Evolutionary conservation across 345 rosid species (phyloP), one percentile per base, ranked within the genome.

Genomic region (Melaleuca alternifolia): DNA sequence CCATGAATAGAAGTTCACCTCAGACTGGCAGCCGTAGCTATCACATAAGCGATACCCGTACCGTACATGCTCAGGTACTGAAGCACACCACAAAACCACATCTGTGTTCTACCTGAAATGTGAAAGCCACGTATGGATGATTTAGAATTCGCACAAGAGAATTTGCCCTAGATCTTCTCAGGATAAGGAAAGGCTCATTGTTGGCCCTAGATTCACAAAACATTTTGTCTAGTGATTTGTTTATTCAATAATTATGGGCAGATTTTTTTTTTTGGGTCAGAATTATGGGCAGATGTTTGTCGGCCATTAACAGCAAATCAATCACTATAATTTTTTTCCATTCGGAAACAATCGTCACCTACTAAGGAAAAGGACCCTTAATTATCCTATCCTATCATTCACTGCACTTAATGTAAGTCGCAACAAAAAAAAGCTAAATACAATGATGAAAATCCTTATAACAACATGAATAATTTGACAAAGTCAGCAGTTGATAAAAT

Each of bases 31-130:
- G 98, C 88, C 79, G 95, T 89, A 14, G 96, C 93, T 84, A 94
- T 91, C 86, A 93, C 94, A 91, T 93, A 95, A 50, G 94, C 98
- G 84, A 94, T 48, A 50, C 52, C 91, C 79, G 87, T 85, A 85
- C 93, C 96, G 53, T 90, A 86, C 59, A 94, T 85, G 87, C 86
- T 86, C 88, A 90, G 56, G 85, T 94, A 87, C 87, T 92, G 95
- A 88, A 94, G 92, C 23, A 89, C 88, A 75, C 93, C 93, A 88
- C 99, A 96, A 23, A 91, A 10, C 94, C 91, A 90, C 89, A 89
- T 89, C 85, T 86, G 88, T 41, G 79, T 91, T 85, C 77, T 85
- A 41, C 95, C 97, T 93, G 93, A 91, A 90, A 87, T 83, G 52
- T 11, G 51, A 61, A 59, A 79, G 23, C 79, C 79, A 1, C 6